These are phyloP conservation scores for Aspergillus sp. DNA, from an alignment of 2,329 filamentous ascomycete genomes.

Conservation along the genomic window DNA sequence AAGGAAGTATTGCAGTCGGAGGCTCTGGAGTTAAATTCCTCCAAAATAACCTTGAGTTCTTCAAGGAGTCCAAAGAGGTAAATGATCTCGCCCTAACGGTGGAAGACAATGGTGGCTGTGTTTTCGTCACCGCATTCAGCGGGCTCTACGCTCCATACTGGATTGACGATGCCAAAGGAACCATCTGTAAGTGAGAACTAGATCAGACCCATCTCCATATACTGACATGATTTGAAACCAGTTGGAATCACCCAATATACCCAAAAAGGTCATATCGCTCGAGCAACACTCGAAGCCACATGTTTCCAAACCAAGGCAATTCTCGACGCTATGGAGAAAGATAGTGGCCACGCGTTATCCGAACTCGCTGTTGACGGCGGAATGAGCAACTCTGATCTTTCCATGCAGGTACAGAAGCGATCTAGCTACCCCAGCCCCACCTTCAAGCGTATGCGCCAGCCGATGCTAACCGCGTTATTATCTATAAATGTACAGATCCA, in stretches of 20 bases:
- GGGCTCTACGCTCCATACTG: conserved; percentile 91
- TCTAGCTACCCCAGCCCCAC: neutral
- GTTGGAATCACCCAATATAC: conserved; percentile 85
- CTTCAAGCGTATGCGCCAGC: neutral
- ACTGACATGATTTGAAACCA: conserved; percentile 26
- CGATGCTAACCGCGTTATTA: neutral
- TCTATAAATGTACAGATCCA: conserved; percentile 58
- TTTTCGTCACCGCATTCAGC: conserved; percentile 87
- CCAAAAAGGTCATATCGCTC: conserved; percentile 78
- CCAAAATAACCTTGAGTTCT: conserved; percentile 64
- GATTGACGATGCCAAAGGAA: conserved; percentile 92
- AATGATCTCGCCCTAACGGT: conserved; percentile 64
- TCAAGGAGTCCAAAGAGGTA: conserved; percentile 61
- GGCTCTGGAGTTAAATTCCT: conserved; percentile 77
- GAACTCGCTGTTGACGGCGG: conserved; percentile 83
- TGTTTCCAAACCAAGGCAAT: conserved; percentile 93
- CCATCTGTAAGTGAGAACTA: conserved; percentile 60
- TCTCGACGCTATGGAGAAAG: conserved; percentile 87
- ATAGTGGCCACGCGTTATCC: conserved; percentile 74
- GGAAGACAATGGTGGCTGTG: conserved; percentile 75
- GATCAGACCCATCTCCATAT: neutral
- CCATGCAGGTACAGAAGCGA: conserved; percentile 65
- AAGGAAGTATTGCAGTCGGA: conserved; percentile 80
- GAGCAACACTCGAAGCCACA: conserved; percentile 84
- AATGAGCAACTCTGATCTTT: conserved; percentile 82